Conservation (phyloP, 2,329 filamentous ascomycete species). For the Alternaria angustiovoidea region DNA sequence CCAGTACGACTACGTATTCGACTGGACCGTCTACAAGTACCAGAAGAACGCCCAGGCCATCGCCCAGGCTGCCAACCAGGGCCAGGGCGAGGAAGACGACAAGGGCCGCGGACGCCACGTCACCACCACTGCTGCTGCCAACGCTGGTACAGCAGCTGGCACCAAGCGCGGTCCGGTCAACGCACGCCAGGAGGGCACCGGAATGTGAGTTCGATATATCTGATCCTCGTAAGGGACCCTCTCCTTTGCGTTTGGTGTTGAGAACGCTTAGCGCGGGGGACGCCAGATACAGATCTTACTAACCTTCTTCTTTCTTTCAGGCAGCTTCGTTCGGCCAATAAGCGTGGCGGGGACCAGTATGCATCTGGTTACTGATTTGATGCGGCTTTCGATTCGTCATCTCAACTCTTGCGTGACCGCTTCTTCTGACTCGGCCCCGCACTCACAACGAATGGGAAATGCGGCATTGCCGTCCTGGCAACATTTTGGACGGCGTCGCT, state of each 20-base stretch:
- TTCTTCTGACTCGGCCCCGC: slow-evolving; percentile 40
- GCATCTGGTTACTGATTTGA: slow-evolving; percentile 59
- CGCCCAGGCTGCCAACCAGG: slow-evolving; percentile 76
- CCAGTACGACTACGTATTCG: slow-evolving; percentile 99
- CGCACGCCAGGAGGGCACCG: slow-evolving; percentile 84
- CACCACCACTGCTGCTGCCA: slow-evolving; percentile 70
- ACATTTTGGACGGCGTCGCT: slow-evolving; percentile 50
- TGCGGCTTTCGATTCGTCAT: slow-evolving; percentile 52
- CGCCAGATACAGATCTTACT: slow-evolving; percentile 59
- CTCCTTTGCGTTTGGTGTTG: slow-evolving; percentile 85
- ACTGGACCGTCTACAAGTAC: slow-evolving; percentile 99
- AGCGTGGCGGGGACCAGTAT: slow-evolving; percentile 59
- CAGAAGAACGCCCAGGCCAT: slow-evolving; percentile 99
- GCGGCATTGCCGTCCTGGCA: slow-evolving; percentile 54
- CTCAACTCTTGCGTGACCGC: slow-evolving; percentile 50
- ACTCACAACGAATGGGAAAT: slow-evolving; percentile 53
- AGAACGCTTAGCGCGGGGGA: slow-evolving; percentile 77
- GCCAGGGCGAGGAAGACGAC: slow-evolving; percentile 75
- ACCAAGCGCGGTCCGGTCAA: slow-evolving; percentile 76
- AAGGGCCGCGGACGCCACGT: slow-evolving; percentile 68
- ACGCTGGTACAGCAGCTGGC: slow-evolving; percentile 68
- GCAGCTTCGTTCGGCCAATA: slow-evolving; percentile 62
- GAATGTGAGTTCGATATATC: slow-evolving; percentile 91
- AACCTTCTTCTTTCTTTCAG: slow-evolving; percentile 55
- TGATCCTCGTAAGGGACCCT: slow-evolving; percentile 88